Conservation (phyloP, 176 grass and related monocot species). For the Triticum monococcum region DNA sequence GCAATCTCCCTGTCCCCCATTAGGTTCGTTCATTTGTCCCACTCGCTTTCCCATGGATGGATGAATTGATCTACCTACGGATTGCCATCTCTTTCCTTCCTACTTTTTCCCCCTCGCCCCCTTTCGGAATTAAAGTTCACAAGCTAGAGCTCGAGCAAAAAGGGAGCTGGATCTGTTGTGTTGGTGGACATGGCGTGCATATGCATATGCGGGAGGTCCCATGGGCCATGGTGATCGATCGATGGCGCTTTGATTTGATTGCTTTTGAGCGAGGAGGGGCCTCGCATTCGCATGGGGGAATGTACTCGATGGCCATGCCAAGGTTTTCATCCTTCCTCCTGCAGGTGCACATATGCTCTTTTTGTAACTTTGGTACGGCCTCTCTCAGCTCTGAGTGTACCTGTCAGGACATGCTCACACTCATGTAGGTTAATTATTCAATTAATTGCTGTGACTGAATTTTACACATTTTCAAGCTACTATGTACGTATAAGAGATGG, state of each 20-base stretch:
- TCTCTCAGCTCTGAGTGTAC: background rate
- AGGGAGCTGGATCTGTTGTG: background rate
- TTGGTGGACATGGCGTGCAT: background rate
- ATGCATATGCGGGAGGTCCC: background rate
- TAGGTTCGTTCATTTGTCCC: background rate
- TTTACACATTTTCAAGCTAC: background rate
- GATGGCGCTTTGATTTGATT: constrained; percentile 20
- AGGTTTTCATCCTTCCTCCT: constrained; percentile 23
- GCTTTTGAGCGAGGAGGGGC: constrained; percentile 37
- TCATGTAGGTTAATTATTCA: too few species aligned
- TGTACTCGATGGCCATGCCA: constrained; percentile 11
- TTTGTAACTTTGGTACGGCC: constrained; percentile 31
- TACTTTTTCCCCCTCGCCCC: background rate
- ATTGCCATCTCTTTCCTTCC: background rate
- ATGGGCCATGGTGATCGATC: background rate
- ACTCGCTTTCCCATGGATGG: constrained; percentile 7
- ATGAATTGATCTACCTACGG: background rate
- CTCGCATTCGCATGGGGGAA: constrained; percentile 24
- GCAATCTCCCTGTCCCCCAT: constrained; percentile 13
- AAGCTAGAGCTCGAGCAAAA: constrained; percentile 5
- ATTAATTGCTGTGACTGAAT: too few species aligned
- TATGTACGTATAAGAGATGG: background rate
- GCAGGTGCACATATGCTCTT: background rate
- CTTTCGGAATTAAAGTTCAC: constrained; percentile 2
- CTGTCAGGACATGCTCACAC: constrained; percentile 18